Percentiles rank a stretch among this genome's conserved stretches.
These are phyloP conservation scores for Fusarium lyarnte DNA, from an alignment of 2,329 filamentous ascomycete genomes.

Conservation along the genomic window DNA sequence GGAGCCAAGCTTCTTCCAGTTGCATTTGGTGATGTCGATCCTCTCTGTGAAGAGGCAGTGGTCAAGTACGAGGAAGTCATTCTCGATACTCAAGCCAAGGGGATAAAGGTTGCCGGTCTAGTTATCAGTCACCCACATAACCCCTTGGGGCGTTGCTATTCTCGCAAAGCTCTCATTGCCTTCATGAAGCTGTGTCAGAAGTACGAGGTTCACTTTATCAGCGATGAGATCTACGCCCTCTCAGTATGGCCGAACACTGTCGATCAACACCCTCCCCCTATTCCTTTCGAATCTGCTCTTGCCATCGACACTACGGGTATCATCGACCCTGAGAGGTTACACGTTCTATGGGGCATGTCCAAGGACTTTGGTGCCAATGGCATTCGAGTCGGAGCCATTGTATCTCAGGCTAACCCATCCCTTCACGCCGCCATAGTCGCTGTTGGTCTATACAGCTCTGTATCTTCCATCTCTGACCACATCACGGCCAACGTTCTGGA, in stretches of 20 bases:
- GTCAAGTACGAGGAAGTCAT: constrained; percentile 56
- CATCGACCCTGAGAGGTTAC: constrained; percentile 60
- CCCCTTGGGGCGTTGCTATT: constrained; percentile 60
- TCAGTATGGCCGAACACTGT: constrained; percentile 58
- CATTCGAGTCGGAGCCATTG: constrained; percentile 60
- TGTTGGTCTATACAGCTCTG: constrained; percentile 54
- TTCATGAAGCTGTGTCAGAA: constrained; percentile 59
- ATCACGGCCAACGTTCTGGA: constrained; percentile 54
- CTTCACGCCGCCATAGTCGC: constrained; percentile 51
- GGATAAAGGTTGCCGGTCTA: constrained; percentile 56
- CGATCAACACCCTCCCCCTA: constrained; percentile 37
- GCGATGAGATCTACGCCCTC: constrained; percentile 61
- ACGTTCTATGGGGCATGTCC: constrained; percentile 59
- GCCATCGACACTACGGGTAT: constrained; percentile 54
- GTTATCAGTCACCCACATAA: constrained; percentile 64
- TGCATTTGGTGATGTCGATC: constrained; percentile 55
- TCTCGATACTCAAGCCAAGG: constrained; percentile 50
- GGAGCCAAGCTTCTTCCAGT: constrained; percentile 55
- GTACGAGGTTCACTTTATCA: constrained; percentile 62
- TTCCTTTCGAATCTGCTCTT: constrained; percentile 57
- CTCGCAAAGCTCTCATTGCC: constrained; percentile 50
- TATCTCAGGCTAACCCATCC: constrained; percentile 56
- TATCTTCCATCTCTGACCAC: constrained; percentile 56
- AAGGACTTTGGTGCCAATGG: constrained; percentile 68
- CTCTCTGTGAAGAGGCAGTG: constrained; percentile 53